phyloP scores from a whole-genome alignment of 108 stramenopile species.

The Cyclostephanos invisitatus region DNA sequence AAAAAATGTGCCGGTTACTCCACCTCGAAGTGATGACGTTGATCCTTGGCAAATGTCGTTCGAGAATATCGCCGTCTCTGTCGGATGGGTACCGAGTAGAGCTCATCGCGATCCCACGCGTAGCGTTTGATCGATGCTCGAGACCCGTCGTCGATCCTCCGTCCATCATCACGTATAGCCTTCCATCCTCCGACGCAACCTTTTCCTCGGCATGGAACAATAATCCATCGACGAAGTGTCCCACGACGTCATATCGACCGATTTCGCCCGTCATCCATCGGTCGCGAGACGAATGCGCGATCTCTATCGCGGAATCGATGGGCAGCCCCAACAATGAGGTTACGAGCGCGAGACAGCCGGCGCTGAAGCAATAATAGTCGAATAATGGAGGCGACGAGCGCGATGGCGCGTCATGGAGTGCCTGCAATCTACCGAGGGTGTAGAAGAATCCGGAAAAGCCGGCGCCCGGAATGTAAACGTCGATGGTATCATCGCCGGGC shows the following conservation, averaged over 20 bases:
- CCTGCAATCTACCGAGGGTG: slow-evolving; percentile 56
- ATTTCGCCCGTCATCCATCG: slow-evolving; percentile 56
- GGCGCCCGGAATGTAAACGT: slow-evolving; percentile 66
- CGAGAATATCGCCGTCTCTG: slow-evolving; percentile 4
- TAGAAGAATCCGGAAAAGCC: slow-evolving; percentile 83
- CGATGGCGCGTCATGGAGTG: slow-evolving; percentile 22
- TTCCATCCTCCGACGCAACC: background rate
- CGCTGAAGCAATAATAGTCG: slow-evolving; percentile 66
- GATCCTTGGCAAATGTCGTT: slow-evolving; percentile 18
- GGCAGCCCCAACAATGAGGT: slow-evolving; percentile 37
- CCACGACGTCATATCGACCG: slow-evolving; percentile 58
- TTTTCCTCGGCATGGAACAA: slow-evolving; percentile 27
- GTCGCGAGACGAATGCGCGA: slow-evolving; percentile 47
- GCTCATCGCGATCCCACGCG: background rate
- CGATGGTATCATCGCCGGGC: background rate
- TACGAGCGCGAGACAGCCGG: slow-evolving; percentile 70
- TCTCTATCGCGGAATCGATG: slow-evolving; percentile 39
- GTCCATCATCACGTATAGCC: background rate
- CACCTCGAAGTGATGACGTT: slow-evolving; percentile 43
- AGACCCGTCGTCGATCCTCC: background rate
- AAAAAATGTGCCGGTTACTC: slow-evolving; percentile 11
- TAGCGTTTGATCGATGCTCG: background rate
- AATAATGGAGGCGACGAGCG: slow-evolving; percentile 1
- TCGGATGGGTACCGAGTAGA: background rate
- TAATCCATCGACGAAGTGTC: slow-evolving; percentile 58